Evolutionary conservation across 2,329 filamentous ascomycete genomes (phyloP), one percentile per base, ranked within the genome.

Genomic region (Endoconidiophora polonica): DNA sequence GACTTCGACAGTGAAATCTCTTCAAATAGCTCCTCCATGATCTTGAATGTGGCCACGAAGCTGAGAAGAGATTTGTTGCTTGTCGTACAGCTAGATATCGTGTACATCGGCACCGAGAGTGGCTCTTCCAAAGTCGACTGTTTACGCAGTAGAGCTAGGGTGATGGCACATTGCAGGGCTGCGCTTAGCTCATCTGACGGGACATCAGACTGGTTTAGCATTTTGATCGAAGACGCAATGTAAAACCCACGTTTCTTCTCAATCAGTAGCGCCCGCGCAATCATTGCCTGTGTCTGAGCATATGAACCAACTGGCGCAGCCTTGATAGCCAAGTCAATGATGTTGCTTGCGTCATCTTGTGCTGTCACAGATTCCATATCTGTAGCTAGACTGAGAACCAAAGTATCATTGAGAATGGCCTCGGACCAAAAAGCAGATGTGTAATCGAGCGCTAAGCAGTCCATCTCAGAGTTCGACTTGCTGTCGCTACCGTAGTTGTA

Each of bases 371-470:
- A 65, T 7, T 40, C 26, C n/a, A 33, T 12, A 9, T 71, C 68
- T 52, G 73, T 72, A 29, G 70, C 72, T 33, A 93, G 69, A 36
- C 75, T 79, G 14, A 70, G 69, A 10, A 78, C 68, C 24, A 95
- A 71, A 2, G 77, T 79, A 52, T 74, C 73, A 58, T 87, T 83
- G 37, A 94, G 66, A 10, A 77, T 70, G 50, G 81, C 71, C 55
- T 78, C 86, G 0, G 88, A 93, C 69, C 81, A 91, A 88, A 88
- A 95, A 2, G 88, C 86, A 5, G 88, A 86, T 47, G 95, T 77
- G 10, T 86, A 87, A 63, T 95, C 90, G 56, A 95, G 75, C 0
- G 88, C 86, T 16, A 86, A 91, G 48, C 78, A 77, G 59, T 95
- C 90, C 53, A 91, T 83, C 2, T 91, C 83, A 1, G 94, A 86